Conservation (phyloP, 2,329 filamentous ascomycete genomes). For the Sporothrix mexicana region DNA sequence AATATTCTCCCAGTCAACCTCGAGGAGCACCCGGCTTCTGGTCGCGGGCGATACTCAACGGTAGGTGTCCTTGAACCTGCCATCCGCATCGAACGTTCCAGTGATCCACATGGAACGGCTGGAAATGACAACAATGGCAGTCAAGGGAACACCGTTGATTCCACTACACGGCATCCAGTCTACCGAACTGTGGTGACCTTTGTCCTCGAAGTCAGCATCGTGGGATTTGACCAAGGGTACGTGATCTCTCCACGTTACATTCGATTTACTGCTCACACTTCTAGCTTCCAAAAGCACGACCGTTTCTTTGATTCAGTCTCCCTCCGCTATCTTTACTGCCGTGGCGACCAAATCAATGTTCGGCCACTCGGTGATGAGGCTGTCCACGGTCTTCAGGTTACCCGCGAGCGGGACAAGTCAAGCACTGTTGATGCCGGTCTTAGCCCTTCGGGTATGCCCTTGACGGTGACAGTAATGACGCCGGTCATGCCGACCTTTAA, state of each 20-base stretch:
- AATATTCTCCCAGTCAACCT: slow-evolving; percentile 39
- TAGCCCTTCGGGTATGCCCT: slow-evolving; percentile 14
- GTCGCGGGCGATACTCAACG: slow-evolving; percentile 37
- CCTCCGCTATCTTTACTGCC: slow-evolving; percentile 39
- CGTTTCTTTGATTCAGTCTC: slow-evolving; percentile 41
- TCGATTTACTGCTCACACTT: background rate
- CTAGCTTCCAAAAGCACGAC: slow-evolving; percentile 37
- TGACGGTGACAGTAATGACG: background rate
- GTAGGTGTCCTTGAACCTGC: slow-evolving; percentile 40
- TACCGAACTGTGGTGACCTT: slow-evolving; percentile 40
- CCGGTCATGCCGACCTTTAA: slow-evolving; percentile 36
- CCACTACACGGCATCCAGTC: background rate
- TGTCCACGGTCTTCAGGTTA: slow-evolving; percentile 36
- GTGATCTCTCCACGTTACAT: background rate
- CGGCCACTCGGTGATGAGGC: slow-evolving; percentile 38
- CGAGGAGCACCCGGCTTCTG: slow-evolving; percentile 39
- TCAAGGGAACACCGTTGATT: no score
- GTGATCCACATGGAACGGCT: background rate
- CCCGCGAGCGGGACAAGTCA: slow-evolving; percentile 34
- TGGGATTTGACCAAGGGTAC: slow-evolving; percentile 36
- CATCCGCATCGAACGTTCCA: slow-evolving; percentile 39
- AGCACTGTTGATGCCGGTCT: slow-evolving; percentile 36
- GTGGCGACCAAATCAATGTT: slow-evolving; percentile 37
- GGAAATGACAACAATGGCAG: background rate
- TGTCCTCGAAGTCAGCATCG: slow-evolving; percentile 39